These are phyloP conservation scores for Anthracocystis panici-leucophaei DNA, from an alignment of 1,284 basidiomycete species.

Conservation along the genomic window DNA sequence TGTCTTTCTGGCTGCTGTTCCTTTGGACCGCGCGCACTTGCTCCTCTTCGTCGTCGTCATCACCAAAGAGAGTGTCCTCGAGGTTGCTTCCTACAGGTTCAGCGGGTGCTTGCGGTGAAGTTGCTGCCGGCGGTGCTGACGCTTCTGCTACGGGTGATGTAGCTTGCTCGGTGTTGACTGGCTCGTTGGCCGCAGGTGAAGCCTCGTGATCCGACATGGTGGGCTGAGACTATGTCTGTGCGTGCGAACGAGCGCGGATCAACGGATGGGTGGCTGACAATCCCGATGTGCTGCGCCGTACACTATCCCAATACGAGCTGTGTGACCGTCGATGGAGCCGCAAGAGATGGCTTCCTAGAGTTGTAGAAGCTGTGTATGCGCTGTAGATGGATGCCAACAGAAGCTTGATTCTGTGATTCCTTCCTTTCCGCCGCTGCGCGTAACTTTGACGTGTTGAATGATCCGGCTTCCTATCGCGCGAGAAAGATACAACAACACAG, in stretches of 20 bases:
- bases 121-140: neutral
- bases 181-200: constrained; percentile 1
- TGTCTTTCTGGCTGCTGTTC: constrained; percentile 8
- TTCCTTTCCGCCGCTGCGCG: constrained; percentile 11
- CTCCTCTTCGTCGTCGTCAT: constrained; percentile 49
- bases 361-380: neutral
- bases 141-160: constrained; percentile 1
- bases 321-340: neutral
- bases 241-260: neutral
- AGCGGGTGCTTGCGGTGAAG: neutral
- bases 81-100: constrained; percentile 20
- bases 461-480: constrained; percentile 34
- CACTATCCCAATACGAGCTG: no score
- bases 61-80: constrained; percentile 53
- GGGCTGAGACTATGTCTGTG: constrained; percentile 18
- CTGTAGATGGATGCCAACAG: neutral
- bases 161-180: neutral
- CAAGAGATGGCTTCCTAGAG: neutral
- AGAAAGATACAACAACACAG: constrained; percentile 3
- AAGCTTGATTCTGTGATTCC: constrained; percentile 1
- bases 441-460: constrained; percentile 13
- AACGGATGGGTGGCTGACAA: neutral
- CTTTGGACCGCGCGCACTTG: constrained; percentile 19
- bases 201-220: constrained; percentile 47
- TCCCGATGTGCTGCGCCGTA: constrained; percentile 1